These are phyloP conservation scores for Pythium brassicae DNA, from an alignment of 352 stramenopile genomes.

Conservation along the genomic window DNA sequence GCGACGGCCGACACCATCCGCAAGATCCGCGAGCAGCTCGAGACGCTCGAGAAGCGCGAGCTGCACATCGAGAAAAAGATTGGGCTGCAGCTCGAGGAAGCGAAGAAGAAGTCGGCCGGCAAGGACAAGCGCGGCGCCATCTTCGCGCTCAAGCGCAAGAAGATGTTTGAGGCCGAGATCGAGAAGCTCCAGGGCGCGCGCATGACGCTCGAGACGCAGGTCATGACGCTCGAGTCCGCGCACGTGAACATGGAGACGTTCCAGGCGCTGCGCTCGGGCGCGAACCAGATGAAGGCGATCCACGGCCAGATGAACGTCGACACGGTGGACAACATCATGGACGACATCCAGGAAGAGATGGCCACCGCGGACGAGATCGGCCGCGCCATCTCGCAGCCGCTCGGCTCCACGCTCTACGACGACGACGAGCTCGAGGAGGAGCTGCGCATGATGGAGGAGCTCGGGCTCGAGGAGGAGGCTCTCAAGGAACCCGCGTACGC, in stretches of 20 bases:
- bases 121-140: conserved; percentile 98
- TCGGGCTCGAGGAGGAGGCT: conserved; percentile 89
- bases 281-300: conserved; percentile 94
- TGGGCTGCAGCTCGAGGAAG: conserved; percentile 87
- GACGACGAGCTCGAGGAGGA: conserved; percentile 96
- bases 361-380: conserved; percentile 93
- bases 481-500: conserved; percentile 27
- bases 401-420: conserved; percentile 88
- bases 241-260: conserved; percentile 97
- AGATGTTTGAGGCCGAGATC: conserved; percentile 97
- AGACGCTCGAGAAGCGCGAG: conserved; percentile 93
- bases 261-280: conserved; percentile 90
- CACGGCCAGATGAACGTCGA: conserved; percentile 95
- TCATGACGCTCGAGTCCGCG: conserved; percentile 90
- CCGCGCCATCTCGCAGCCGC: conserved; percentile 91
- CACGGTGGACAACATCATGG: conserved; percentile 97
- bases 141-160: conserved; percentile 98
- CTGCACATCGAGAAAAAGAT: conserved; percentile 97
- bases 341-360: conserved; percentile 98
- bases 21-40: conserved; percentile 87
- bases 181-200: conserved; percentile 97
- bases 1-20: conserved; percentile 88
- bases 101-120: conserved; percentile 94
- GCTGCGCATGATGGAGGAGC: conserved; percentile 90
- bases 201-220: conserved; percentile 95